Conservation (phyloP, 352 stramenopile genomes). For the Globisporangium mamillatum region DNA sequence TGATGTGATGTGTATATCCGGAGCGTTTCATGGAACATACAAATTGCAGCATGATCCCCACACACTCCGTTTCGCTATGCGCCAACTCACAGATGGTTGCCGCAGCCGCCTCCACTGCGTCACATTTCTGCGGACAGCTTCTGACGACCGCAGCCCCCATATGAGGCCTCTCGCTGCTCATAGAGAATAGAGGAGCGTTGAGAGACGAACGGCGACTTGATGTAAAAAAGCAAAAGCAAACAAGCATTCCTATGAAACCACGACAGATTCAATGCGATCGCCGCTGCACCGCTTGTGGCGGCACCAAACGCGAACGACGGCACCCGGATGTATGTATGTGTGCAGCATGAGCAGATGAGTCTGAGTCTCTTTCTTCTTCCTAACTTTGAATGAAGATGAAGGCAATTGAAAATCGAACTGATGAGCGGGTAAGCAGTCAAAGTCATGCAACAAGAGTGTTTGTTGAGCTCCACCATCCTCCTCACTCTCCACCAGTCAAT, state of each 20-base stretch:
- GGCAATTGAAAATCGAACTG: background rate
- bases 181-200: conserved; percentile 14
- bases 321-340: background rate
- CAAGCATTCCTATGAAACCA: background rate
- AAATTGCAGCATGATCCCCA: conserved; percentile 78
- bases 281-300: too few species aligned
- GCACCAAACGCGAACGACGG: too few species aligned
- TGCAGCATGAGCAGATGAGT: background rate
- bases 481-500: conserved; percentile 10
- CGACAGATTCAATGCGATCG: background rate
- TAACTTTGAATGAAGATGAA: too few species aligned
- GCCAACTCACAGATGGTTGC: conserved; percentile 30
- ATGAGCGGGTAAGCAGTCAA: background rate
- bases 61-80: conserved; percentile 59
- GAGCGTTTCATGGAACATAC: conserved; percentile 76
- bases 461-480: conserved; percentile 4
- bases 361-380: too few species aligned
- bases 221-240: background rate
- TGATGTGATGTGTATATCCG: conserved; percentile 27
- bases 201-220: conserved; percentile 12
- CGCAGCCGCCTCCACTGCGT: conserved; percentile 19
- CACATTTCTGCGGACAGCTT: conserved; percentile 39
- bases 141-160: conserved; percentile 1
- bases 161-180: conserved; percentile 19
- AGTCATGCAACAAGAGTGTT: background rate